Base-by-base conservation (phyloP, 1,284 basidiomycete species). In the Sanghuangporus baumii region DNA sequence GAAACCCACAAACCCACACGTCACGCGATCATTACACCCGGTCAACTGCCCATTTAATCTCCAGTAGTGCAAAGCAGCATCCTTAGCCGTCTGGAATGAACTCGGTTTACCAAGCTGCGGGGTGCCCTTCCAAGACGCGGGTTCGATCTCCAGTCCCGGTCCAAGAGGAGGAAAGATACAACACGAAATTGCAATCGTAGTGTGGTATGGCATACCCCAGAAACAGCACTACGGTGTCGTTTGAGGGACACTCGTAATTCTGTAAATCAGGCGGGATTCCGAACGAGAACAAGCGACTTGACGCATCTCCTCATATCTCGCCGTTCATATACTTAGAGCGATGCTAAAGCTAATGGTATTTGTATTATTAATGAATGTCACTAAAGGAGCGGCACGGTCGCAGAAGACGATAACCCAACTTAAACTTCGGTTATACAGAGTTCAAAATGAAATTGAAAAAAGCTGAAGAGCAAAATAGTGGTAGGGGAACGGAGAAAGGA, bases 81-180 rank as follows among this genome's bases (percentile, higher is more conserved):
- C 65, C 14, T 51, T 50, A 9, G 65, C 68, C 37, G 56, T 69
- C 8, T 74, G 73, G 74, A 68, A 71, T 47, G 56, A 71, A 16
- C 66, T 74, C 9, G 71, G 65, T 2, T 66, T 74, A 1, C 70
- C 69, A 18, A 74, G 72, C 63, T 75, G 74, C 41, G 72, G 73
- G 1, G 66, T 68, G 18, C 68, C 72, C 0, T 74, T 67, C 61
- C 46, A 20, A 23, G 68, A 70, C 58, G 63, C 57, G 40, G 65
- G 2, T 18, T 6, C 31, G 18, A 26, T 47, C 26, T 8, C n/a
- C 37, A 41, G 57, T 54, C 26, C 43, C 61, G 69, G 72, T 63
- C 69, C 66, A 57, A 37, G 7, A 6, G 47, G 43, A 50, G 54
- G 34, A n/a, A 60, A 50, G 31, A 18, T 6, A 16, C 50, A 38